Conservation (phyloP, 164 flowering plant species). For the Echeveria elegans region DNA sequence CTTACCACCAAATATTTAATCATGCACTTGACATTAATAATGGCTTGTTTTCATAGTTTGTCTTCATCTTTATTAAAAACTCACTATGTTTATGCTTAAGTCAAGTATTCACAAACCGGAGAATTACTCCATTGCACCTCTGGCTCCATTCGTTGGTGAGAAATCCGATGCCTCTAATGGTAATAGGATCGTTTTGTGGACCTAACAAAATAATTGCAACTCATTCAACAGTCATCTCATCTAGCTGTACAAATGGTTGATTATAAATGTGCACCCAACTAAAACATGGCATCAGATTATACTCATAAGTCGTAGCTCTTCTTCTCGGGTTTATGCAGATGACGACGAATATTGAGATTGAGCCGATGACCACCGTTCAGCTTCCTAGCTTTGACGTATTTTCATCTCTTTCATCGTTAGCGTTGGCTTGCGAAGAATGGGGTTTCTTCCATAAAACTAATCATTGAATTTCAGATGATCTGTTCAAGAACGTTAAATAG, state of each 20-base stretch:
- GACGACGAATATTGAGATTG: background rate
- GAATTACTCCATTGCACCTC: background rate
- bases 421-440: slow-evolving; percentile 65
- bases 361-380: slow-evolving; percentile 25
- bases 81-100: background rate
- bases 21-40: slow-evolving; percentile 4
- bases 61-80: background rate
- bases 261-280: background rate
- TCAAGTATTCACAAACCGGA: background rate
- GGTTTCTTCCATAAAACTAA: slow-evolving; percentile 76
- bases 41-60: background rate
- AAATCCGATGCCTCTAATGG: background rate
- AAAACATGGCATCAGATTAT: background rate
- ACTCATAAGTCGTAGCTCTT: background rate
- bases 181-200: background rate
- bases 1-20: background rate
- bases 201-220: slow-evolving; percentile 2
- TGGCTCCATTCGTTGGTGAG: background rate
- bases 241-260: background rate
- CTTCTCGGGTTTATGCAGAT: background rate
- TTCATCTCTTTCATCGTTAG: slow-evolving; percentile 44
- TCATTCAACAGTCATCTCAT: background rate
- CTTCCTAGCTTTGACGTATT: slow-evolving; percentile 70
- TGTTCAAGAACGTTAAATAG: slow-evolving; percentile 26
- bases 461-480: slow-evolving; percentile 62